phyloP scores from a whole-genome alignment of 179 eudicot species.

The Silene coronaria region DNA sequence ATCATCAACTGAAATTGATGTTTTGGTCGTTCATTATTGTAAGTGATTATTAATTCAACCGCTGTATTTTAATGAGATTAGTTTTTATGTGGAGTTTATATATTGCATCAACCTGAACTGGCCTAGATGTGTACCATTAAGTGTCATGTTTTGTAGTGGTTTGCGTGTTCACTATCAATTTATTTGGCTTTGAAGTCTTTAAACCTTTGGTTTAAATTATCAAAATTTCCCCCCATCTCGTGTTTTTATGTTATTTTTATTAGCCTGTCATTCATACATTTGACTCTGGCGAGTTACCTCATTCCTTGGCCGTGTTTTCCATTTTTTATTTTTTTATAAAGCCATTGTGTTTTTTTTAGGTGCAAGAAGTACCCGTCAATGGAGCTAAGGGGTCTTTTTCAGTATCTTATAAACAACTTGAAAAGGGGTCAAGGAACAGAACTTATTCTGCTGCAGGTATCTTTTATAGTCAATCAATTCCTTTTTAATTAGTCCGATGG shows the following conservation, averaged over 20 bases:
- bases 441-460: conserved; percentile 91
- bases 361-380: conserved; percentile 99
- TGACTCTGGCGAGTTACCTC: background rate
- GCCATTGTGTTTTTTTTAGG: conserved; percentile 38
- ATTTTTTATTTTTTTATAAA: background rate
- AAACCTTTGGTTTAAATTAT: background rate
- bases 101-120: background rate
- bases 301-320: background rate
- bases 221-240: background rate
- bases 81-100: background rate
- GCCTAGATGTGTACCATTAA: background rate
- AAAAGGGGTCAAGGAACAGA: conserved; percentile 92
- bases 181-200: background rate
- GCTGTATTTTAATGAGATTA: background rate
- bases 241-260: background rate
- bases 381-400: conserved; percentile 98
- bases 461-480: background rate
- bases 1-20: background rate
- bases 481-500: background rate
- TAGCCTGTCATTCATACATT: background rate
- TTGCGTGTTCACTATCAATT: background rate
- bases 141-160: background rate
- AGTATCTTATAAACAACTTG: conserved; percentile 90
- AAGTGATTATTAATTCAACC: conserved; percentile 4
- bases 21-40: background rate